These are phyloP conservation scores for Boletus vermiculosoides DNA, from an alignment of 768 basidiomycete species.

Conservation along the genomic window DNA sequence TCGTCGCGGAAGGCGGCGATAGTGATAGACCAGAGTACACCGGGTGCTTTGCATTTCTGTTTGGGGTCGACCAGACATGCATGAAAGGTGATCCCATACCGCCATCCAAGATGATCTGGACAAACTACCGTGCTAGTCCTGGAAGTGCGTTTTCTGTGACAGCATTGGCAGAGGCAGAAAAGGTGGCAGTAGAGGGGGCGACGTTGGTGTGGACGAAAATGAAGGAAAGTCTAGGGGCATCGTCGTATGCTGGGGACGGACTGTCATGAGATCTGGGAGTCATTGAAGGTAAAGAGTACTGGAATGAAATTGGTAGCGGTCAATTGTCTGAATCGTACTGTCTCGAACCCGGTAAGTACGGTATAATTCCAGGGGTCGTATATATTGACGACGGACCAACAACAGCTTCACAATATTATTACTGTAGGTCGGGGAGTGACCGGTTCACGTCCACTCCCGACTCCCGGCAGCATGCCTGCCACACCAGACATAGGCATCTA, in stretches of 20 bases:
- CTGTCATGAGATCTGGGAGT: conserved; percentile 39
- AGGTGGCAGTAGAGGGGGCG: conserved; percentile 50
- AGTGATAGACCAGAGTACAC: conserved; percentile 36
- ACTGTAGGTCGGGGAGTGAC: neutral
- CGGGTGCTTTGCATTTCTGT: conserved; percentile 73
- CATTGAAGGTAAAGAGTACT: neutral
- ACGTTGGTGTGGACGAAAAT: conserved; percentile 46
- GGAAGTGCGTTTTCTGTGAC: conserved; percentile 37
- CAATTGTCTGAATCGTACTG: neutral
- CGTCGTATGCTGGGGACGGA: conserved; percentile 26
- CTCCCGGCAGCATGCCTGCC: too few relatives aligned
- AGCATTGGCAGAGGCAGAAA: conserved; percentile 44
- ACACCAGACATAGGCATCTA: neutral
- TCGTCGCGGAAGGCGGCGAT: conserved; percentile 45
- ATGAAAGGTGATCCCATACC: conserved; percentile 1
- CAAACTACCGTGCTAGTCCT: conserved; percentile 19
- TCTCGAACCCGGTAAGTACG: neutral
- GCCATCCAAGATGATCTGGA: conserved; percentile 30
- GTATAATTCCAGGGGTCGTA: neutral
- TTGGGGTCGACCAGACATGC: conserved; percentile 21
- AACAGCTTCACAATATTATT: neutral
- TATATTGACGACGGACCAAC: too few relatives aligned
- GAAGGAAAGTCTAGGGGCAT: conserved; percentile 39
- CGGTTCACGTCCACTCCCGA: too few relatives aligned
- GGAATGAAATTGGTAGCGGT: neutral